Evolutionary conservation across 192 early-diverging fungal species (phyloP).

Genomic region (Linderina pennispora): DNA sequence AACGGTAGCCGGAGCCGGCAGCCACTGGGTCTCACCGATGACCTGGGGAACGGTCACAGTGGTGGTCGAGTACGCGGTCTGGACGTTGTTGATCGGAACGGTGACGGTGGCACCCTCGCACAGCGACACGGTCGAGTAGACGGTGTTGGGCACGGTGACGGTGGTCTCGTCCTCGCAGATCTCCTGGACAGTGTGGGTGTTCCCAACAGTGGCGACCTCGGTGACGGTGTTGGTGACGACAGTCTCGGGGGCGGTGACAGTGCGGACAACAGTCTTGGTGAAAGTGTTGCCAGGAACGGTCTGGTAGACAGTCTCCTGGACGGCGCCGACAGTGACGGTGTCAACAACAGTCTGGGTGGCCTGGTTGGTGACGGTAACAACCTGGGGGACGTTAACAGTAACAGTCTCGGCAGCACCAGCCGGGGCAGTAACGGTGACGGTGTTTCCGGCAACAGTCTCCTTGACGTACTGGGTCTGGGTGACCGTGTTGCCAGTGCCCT

Average conservation of each 20-base stretch:
- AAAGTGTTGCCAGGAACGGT: constrained; percentile 1
- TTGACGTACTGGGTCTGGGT: background rate
- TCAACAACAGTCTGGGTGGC: background rate
- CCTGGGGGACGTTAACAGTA: background rate
- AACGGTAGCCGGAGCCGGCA: background rate
- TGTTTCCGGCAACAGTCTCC: background rate
- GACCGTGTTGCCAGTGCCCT: background rate
- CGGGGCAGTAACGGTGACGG: background rate
- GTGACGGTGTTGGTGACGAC: background rate
- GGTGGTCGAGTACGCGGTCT: background rate
- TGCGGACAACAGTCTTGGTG: constrained; percentile 5
- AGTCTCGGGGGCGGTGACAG: constrained; percentile 1
- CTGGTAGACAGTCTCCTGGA: constrained; percentile 10
- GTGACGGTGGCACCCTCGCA: background rate
- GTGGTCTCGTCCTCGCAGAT: background rate
- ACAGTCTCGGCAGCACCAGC: background rate
- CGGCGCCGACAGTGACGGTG: background rate
- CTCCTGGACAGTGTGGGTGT: background rate
- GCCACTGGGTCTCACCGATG: background rate
- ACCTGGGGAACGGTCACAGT: background rate
- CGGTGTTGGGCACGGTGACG: background rate
- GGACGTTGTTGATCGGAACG: background rate
- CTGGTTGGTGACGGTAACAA: background rate
- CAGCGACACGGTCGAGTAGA: background rate
- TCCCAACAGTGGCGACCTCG: background rate